phyloP scores from a whole-genome alignment of 805 yeast species.

The Ogataea kodamae region DNA sequence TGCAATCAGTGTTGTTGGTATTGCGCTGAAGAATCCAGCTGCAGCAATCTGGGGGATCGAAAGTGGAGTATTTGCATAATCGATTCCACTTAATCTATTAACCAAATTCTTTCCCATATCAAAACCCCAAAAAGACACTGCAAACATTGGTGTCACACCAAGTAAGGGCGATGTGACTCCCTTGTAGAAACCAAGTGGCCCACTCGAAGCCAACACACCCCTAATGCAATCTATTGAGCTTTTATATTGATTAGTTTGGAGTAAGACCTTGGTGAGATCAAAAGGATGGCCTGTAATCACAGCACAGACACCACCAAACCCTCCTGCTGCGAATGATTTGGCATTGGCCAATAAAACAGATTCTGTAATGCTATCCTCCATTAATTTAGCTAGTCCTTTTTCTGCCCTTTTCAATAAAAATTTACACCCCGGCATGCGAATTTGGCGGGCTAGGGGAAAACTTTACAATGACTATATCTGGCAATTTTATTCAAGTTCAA shows the following conservation, averaged over 20 bases:
- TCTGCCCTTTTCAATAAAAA: conserved; percentile 5
- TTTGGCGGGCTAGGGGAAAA: conserved; percentile 8
- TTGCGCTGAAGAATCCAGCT: conserved; percentile 92
- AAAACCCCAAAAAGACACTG: conserved; percentile 98
- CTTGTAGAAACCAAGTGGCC: conserved; percentile 78
- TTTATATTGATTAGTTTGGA: conserved; percentile 73
- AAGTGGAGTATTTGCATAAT: conserved; percentile 38
- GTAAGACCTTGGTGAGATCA: conserved; percentile 86
- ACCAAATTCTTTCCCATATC: conserved; percentile 86
- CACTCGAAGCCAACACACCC: conserved; percentile 68
- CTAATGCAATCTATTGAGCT: conserved; percentile 66
- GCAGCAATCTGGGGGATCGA: conserved; percentile 70
- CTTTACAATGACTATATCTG: conserved; percentile 1
- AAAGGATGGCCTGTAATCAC: conserved; percentile 96
- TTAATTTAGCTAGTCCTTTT: conserved; percentile 2
- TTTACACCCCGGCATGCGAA: conserved; percentile 6
- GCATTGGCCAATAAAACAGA: conserved; percentile 62
- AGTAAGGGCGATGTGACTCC: conserved; percentile 92
- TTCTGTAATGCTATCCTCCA: conserved; percentile 25
- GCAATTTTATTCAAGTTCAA: conserved; percentile 4
- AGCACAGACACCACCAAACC: conserved; percentile 95
- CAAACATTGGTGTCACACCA: conserved; percentile 99
- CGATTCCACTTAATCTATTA: conserved; percentile 36
- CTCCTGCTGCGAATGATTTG: conserved; percentile 88
- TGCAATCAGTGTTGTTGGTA: conserved; percentile 94